Percentiles rank a stretch among this genome's conserved stretches.
These are phyloP conservation scores for Lathyrus tuberosus DNA, from an alignment of 306 rosid genomes.

Conservation along the genomic window DNA sequence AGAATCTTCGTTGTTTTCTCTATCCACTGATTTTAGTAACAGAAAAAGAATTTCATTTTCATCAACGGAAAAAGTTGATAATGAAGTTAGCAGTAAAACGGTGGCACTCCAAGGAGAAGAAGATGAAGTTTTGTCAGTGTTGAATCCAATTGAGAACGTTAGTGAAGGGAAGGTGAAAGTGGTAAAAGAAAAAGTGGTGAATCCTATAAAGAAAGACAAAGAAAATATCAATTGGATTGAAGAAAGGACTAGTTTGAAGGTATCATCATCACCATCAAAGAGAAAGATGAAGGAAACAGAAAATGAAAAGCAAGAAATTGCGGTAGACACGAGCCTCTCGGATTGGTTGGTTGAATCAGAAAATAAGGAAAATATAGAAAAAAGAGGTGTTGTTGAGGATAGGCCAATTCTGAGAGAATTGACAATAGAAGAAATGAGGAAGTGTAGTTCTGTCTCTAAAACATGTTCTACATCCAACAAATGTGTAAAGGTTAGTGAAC, in stretches of 20 bases:
- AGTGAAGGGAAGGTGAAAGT: constrained; percentile 45
- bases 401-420: constrained; percentile 71
- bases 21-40: constrained; percentile 48
- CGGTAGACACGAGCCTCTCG: constrained; percentile 77
- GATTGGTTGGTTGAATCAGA: constrained; percentile 81
- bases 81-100: constrained; percentile 66
- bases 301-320: too few species aligned
- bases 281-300: constrained; percentile 20
- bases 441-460: constrained; percentile 40
- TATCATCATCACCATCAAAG: constrained; percentile 34
- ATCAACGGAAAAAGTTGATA: constrained; percentile 50
- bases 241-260: constrained; percentile 49
- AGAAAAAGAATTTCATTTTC: constrained; percentile 46
- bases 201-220: constrained; percentile 48
- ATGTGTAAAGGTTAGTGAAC: constrained; percentile 32
- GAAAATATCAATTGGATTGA: constrained; percentile 50
- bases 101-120: not conserved
- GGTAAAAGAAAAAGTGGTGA: not conserved
- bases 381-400: constrained; percentile 44
- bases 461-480: constrained; percentile 44
- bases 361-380: constrained; percentile 35
- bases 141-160: constrained; percentile 67
- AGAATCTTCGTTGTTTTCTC: constrained; percentile 78
- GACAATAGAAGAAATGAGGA: constrained; percentile 54
- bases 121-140: constrained; percentile 35